phyloP scores from a whole-genome alignment of 192 early-diverging fungal genomes.

The Gamsiella multidivaricata region DNA sequence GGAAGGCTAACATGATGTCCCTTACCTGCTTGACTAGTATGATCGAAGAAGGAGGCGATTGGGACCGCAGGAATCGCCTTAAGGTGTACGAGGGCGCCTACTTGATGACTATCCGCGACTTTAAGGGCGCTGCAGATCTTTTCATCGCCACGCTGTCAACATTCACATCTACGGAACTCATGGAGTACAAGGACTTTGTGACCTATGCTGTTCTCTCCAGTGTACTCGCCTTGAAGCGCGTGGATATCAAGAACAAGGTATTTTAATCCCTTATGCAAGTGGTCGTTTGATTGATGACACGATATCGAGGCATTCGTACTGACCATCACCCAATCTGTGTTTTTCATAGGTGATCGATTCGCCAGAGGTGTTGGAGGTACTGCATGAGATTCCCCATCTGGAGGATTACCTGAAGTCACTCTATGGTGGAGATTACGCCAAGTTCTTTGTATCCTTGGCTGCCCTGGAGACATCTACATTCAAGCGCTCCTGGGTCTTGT shows the following conservation, averaged over 20 bases:
- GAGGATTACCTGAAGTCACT: constrained; percentile 86
- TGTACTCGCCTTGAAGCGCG: constrained; percentile 85
- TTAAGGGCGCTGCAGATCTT: constrained; percentile 89
- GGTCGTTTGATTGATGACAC: constrained; percentile 72
- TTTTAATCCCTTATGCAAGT: constrained; percentile 61
- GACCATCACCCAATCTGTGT: too few species aligned
- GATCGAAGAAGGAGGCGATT: constrained; percentile 98
- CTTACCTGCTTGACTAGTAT: constrained; percentile 61
- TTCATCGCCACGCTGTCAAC: constrained; percentile 97
- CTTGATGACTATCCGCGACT: constrained; percentile 94
- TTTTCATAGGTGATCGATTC: constrained; percentile 93
- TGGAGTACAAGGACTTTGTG: constrained; percentile 98
- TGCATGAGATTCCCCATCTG: constrained; percentile 88
- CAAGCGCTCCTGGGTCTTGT: constrained; percentile 82
- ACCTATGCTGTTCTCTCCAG: constrained; percentile 92
- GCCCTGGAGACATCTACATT: constrained; percentile 80
- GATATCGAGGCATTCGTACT: too few species aligned
- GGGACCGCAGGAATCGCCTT: constrained; percentile 98
- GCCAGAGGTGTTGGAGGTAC: constrained; percentile 96
- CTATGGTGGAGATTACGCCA: constrained; percentile 92
- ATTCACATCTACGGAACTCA: constrained; percentile 95
- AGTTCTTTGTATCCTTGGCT: constrained; percentile 93
- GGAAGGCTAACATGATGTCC: not conserved
- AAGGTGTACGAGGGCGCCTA: constrained; percentile 97
- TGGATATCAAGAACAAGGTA: constrained; percentile 96